Evolutionary conservation across 1,139 yeast genomes (phyloP).

Genomic region (Saccharomyces uvarum): DNA sequence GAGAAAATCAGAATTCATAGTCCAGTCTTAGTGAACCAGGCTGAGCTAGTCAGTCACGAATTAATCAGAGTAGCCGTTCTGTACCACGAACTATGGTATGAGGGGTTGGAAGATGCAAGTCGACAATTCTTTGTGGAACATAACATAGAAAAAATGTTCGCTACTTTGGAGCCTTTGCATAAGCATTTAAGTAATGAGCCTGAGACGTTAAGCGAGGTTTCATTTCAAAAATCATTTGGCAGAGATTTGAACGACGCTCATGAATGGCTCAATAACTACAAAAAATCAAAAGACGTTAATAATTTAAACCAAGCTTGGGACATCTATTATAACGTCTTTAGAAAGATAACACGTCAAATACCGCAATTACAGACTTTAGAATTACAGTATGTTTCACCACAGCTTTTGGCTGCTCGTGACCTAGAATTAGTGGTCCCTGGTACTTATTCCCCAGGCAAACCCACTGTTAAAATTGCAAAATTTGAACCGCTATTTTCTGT

Average conservation of each 20-base stretch:
- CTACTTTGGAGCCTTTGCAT: constrained; percentile 84
- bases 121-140: constrained; percentile 89
- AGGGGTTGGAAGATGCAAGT: constrained; percentile 94
- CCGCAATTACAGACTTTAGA: constrained; percentile 84
- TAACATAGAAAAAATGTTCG: constrained; percentile 89
- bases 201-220: constrained; percentile 87
- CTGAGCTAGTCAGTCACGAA: constrained; percentile 86
- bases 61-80: constrained; percentile 88
- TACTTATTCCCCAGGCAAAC: constrained; percentile 79
- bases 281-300: constrained; percentile 76
- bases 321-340: constrained; percentile 85
- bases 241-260: constrained; percentile 88
- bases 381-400: constrained; percentile 89
- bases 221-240: constrained; percentile 90
- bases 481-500: constrained; percentile 83
- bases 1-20: constrained; percentile 90
- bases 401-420: constrained; percentile 67
- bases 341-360: constrained; percentile 80
- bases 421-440: constrained; percentile 92
- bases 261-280: constrained; percentile 85
- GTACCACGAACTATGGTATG: constrained; percentile 99
- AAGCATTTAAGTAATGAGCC: constrained; percentile 79
- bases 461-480: constrained; percentile 59
- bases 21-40: constrained; percentile 77
- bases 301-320: constrained; percentile 97